These are phyloP conservation scores for Chaetomium globosum DNA, from an alignment of 2,329 filamentous ascomycete genomes.

Conservation along the genomic window DNA sequence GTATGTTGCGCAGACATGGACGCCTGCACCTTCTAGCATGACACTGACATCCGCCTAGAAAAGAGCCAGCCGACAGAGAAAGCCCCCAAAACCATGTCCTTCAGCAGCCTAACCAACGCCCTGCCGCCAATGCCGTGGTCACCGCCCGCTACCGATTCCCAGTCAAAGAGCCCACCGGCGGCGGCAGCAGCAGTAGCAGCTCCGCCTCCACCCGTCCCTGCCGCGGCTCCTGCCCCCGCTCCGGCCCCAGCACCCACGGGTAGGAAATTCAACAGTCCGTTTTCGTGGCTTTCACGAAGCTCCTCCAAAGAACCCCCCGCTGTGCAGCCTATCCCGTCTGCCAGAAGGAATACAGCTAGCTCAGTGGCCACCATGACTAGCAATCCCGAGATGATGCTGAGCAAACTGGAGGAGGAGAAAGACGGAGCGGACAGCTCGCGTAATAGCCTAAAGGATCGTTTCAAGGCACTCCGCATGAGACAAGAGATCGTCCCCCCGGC, in stretches of 20 bases:
- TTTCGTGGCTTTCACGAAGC: slow-evolving; percentile 78
- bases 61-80: slow-evolving; percentile 39
- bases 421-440: slow-evolving; percentile 55
- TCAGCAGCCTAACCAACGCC: slow-evolving; percentile 71
- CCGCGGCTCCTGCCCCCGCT: slow-evolving; percentile 44
- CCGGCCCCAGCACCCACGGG: slow-evolving; percentile 42
- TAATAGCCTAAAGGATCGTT: slow-evolving; percentile 74
- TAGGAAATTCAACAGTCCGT: slow-evolving; percentile 84
- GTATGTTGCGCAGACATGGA: slow-evolving; percentile 21
- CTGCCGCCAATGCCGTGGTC: slow-evolving; percentile 75
- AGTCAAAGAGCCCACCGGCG: slow-evolving; percentile 50
- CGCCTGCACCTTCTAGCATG: background rate
- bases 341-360: slow-evolving; percentile 74
- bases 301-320: slow-evolving; percentile 59
- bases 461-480: slow-evolving; percentile 74
- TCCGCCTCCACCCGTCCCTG: slow-evolving; percentile 40
- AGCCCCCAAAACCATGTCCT: slow-evolving; percentile 57
- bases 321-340: slow-evolving; percentile 56
- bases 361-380: slow-evolving; percentile 78
- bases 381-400: slow-evolving; percentile 78
- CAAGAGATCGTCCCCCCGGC: slow-evolving; percentile 66
- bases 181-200: slow-evolving; percentile 37
- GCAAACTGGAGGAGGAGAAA: slow-evolving; percentile 72
- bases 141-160: slow-evolving; percentile 55
- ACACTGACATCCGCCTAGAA: slow-evolving; percentile 30